A percentile compares a stretch with the other conserved stretches of the same genome.
phyloP scores from a whole-genome alignment of 108 stramenopile species.

The Chaetoceros tenuissimus region DNA sequence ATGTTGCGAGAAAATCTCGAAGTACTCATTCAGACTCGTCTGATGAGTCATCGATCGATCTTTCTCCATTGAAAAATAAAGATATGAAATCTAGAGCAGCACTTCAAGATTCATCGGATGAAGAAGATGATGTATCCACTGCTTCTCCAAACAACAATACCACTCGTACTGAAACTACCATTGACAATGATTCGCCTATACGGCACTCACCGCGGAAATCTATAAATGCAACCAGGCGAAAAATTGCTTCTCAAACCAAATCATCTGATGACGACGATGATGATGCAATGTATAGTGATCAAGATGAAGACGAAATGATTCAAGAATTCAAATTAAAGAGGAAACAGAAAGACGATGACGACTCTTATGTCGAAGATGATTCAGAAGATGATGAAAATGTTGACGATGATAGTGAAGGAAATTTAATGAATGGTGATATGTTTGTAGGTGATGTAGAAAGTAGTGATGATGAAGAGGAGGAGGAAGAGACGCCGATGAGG shows the following conservation, averaged over 20 bases:
- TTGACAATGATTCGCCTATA: neutral
- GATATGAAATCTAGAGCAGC: too few species aligned
- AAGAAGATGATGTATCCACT: neutral
- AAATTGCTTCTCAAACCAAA: neutral
- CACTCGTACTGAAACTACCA: neutral
- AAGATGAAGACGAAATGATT: neutral
- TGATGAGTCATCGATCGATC: too few species aligned
- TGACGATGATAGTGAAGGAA: conserved; percentile 19
- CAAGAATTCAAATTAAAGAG: neutral
- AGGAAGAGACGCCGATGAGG: conserved; percentile 5
- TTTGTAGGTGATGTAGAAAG: conserved; percentile 20
- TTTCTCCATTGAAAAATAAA: too few species aligned
- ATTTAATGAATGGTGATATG: conserved; percentile 28
- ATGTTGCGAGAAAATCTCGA: too few species aligned
- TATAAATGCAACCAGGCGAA: neutral
- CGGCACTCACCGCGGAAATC: neutral
- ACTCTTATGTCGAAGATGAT: neutral
- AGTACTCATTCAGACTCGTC: too few species aligned
- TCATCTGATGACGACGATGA: neutral
- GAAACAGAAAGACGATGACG: neutral
- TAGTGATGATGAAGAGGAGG: conserved; percentile 17
- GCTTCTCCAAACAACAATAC: neutral
- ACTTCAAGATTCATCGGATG: neutral
- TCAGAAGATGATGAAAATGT: conserved; percentile 13
- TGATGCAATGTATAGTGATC: neutral